Evolutionary conservation across 169 alveolate species (phyloP).

Genomic region (Babesia bovis): DNA sequence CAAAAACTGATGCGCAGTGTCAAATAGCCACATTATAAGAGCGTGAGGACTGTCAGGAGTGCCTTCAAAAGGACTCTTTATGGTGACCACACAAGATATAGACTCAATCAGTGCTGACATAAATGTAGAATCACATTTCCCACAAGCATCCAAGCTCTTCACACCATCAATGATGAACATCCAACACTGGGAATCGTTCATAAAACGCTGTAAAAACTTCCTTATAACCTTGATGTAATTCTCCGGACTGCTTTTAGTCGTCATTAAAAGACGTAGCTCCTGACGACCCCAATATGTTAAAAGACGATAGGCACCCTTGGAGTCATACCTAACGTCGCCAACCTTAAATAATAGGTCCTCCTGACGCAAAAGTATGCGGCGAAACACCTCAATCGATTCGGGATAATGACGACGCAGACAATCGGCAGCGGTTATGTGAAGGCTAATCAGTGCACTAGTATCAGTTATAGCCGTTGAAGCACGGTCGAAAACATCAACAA

Average conservation of each 20-base stretch:
- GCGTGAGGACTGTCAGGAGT: conserved; percentile 23
- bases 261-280: conserved; percentile 50
- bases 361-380: conserved; percentile 41
- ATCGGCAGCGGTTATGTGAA: conserved; percentile 68
- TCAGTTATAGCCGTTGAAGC: conserved; percentile 53
- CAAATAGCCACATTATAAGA: conserved; percentile 59
- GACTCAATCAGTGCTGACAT: conserved; percentile 18
- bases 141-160: conserved; percentile 38
- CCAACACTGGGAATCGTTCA: conserved; percentile 54
- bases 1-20: conserved; percentile 30
- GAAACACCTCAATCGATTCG: conserved; percentile 33
- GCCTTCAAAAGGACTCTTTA: neutral
- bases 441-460: conserved; percentile 41
- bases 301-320: conserved; percentile 53
- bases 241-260: conserved; percentile 4
- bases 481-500: conserved; percentile 35
- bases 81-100: neutral
- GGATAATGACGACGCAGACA: conserved; percentile 55
- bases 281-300: conserved; percentile 62
- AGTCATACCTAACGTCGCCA: conserved; percentile 31
- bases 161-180: conserved; percentile 54
- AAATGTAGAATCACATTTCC: conserved; percentile 18
- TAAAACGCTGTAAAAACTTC: conserved; percentile 37
- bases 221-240: conserved; percentile 49
- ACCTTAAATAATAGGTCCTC: conserved; percentile 35